phyloP scores from a whole-genome alignment of 805 yeast genomes.

The Pichia sporocuriosa region DNA sequence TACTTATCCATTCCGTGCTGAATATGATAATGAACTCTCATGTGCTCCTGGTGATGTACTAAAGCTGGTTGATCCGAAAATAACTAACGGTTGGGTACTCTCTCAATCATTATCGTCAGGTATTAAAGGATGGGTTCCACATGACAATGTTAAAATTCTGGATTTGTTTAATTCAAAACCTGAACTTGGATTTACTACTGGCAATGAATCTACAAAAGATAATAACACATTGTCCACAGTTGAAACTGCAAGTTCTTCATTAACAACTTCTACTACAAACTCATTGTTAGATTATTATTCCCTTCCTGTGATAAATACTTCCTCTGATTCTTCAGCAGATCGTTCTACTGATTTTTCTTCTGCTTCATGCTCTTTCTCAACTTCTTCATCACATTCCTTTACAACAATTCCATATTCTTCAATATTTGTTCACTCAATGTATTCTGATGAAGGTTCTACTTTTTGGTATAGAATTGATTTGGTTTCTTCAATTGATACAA shows the following conservation, averaged over 20 bases:
- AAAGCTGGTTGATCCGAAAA: slow-evolving; percentile 40
- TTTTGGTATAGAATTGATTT: slow-evolving; percentile 48
- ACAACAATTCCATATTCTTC: neutral
- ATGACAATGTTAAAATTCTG: slow-evolving; percentile 29
- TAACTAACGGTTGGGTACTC: slow-evolving; percentile 45
- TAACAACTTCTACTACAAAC: neutral
- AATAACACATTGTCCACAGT: too few relatives aligned
- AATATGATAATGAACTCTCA: slow-evolving; percentile 34
- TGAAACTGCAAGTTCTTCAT: neutral
- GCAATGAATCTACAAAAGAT: too few relatives aligned
- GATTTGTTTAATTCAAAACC: slow-evolving; percentile 6
- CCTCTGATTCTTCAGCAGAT: too few relatives aligned
- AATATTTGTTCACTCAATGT: slow-evolving; percentile 26
- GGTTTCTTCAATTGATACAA: slow-evolving; percentile 9
- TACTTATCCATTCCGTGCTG: slow-evolving; percentile 9
- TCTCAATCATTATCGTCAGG: slow-evolving; percentile 47
- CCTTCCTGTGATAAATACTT: neutral
- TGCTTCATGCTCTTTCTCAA: slow-evolving; percentile 2
- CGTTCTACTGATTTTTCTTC: too few relatives aligned
- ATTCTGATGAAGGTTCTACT: neutral
- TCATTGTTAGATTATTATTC: slow-evolving; percentile 3
- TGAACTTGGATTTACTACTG: too few relatives aligned
- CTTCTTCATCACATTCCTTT: neutral
- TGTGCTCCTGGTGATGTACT: slow-evolving; percentile 46
- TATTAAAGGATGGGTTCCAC: slow-evolving; percentile 46